These are phyloP conservation scores for Lentinula sp. DNA, from an alignment of 768 basidiomycete genomes.

Conservation along the genomic window DNA sequence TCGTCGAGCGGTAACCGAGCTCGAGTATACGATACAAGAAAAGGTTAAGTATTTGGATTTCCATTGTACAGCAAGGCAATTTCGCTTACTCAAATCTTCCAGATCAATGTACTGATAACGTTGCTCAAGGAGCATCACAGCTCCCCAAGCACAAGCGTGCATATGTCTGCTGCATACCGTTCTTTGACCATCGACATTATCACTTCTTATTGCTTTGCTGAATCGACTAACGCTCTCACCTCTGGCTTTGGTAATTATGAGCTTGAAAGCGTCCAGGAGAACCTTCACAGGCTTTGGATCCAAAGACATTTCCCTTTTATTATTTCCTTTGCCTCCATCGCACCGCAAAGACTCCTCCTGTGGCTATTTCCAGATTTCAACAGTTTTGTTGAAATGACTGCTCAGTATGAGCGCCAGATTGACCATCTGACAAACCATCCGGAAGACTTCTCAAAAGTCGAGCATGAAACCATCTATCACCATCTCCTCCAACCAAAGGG, in stretches of 20 bases:
- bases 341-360: neutral
- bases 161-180: constrained; percentile 26
- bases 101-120: neutral
- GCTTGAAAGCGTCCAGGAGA: constrained; percentile 4
- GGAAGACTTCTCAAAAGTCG: constrained; percentile 7
- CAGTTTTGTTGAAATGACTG: constrained; percentile 5
- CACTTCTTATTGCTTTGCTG: constrained; percentile 18
- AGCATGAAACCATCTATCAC: constrained; percentile 23
- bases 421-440: constrained; percentile 13
- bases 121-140: constrained; percentile 16
- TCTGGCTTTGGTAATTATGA: constrained; percentile 24
- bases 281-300: constrained; percentile 2
- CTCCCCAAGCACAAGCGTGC: constrained; percentile 28
- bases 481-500: constrained; percentile 14
- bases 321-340: neutral
- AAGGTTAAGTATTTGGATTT: constrained; percentile 4
- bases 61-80: neutral
- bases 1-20: constrained; percentile 10
- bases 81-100: neutral
- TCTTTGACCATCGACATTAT: constrained; percentile 24
- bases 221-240: constrained; percentile 17
- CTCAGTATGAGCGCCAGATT: constrained; percentile 14
- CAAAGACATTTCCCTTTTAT: constrained; percentile 10
- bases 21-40: constrained; percentile 9
- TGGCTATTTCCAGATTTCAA: constrained; percentile 3